These are phyloP conservation scores for Cladosporium sp. DNA, from an alignment of 2,329 filamentous ascomycete genomes.

Conservation along the genomic window DNA sequence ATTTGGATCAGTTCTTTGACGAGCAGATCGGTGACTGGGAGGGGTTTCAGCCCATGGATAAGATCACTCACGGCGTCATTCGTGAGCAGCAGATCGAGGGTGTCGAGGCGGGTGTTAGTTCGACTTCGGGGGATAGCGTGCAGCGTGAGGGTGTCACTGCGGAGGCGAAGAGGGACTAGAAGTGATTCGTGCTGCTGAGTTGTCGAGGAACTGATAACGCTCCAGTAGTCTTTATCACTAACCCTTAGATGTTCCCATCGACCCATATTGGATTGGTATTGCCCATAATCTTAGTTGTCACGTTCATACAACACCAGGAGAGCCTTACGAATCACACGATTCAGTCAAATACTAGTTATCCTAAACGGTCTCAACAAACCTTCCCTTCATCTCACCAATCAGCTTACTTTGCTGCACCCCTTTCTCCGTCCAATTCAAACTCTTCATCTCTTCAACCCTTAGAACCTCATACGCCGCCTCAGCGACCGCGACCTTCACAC, in stretches of 20 bases:
- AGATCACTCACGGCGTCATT: constrained; percentile 24
- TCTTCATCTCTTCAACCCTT: constrained; percentile 26
- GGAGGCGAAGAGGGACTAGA: constrained; percentile 1
- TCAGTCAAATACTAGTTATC: too few species aligned
- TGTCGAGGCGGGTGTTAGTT: neutral
- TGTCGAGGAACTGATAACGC: too few species aligned
- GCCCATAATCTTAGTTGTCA: too few species aligned
- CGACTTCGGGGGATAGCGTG: neutral
- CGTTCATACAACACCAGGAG: too few species aligned
- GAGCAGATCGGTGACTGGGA: constrained; percentile 47
- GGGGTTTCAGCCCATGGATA: constrained; percentile 20
- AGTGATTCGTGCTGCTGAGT: too few species aligned
- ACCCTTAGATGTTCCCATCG: too few species aligned
- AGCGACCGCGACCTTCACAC: constrained; percentile 51
- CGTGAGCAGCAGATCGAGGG: constrained; percentile 8
- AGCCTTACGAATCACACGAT: too few species aligned
- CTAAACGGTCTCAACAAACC: neutral
- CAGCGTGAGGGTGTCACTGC: neutral
- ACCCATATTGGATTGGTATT: too few species aligned
- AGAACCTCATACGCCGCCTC: constrained; percentile 39
- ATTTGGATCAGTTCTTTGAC: constrained; percentile 53
- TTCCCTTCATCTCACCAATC: neutral
- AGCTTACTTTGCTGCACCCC: constrained; percentile 1
- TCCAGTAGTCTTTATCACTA: too few species aligned
- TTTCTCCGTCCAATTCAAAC: constrained; percentile 20